A percentile compares a stretch with the other conserved stretches of the same genome.
Evolutionary conservation across 2,329 filamentous ascomycete genomes (phyloP).

Genomic region (Colletotrichum cereale): DNA sequence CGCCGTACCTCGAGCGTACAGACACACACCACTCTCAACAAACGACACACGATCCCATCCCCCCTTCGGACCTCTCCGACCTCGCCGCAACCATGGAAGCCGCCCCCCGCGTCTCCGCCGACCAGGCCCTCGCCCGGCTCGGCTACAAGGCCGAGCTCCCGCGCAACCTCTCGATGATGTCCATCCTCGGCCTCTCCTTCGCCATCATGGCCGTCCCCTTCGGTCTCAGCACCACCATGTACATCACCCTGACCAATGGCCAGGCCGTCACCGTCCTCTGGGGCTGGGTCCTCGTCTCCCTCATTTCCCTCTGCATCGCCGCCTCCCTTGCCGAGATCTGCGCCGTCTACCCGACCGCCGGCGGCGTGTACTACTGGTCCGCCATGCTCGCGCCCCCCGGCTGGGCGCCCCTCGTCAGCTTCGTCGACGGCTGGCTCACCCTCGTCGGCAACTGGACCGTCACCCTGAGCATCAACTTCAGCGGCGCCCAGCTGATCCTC

Average conservation of each 20-base stretch:
- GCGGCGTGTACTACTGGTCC: constrained; percentile 79
- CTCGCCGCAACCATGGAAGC: constrained; percentile 25
- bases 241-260: constrained; percentile 76
- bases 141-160: constrained; percentile 63
- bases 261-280: constrained; percentile 77
- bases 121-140: constrained; percentile 55
- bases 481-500: constrained; percentile 69
- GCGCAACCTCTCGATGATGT: constrained; percentile 64
- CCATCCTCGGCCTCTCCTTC: constrained; percentile 76
- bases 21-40: neutral
- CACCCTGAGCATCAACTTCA: constrained; percentile 75
- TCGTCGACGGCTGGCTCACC: constrained; percentile 79
- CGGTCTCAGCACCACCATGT: constrained; percentile 76
- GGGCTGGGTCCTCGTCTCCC: constrained; percentile 76
- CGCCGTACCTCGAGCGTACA: neutral
- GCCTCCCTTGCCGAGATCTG: constrained; percentile 78
- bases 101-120: constrained; percentile 31
- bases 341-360: constrained; percentile 76
- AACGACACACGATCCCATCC: neutral
- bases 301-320: constrained; percentile 74
- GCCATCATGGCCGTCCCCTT: constrained; percentile 82
- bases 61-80: neutral
- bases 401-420: constrained; percentile 76
- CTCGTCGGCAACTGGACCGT: constrained; percentile 81
- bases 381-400: constrained; percentile 75